Evolutionary conservation across 768 basidiomycete species (phyloP), one percentile per base, ranked within the genome.

Genomic region (Dioszegia hungarica): DNA sequence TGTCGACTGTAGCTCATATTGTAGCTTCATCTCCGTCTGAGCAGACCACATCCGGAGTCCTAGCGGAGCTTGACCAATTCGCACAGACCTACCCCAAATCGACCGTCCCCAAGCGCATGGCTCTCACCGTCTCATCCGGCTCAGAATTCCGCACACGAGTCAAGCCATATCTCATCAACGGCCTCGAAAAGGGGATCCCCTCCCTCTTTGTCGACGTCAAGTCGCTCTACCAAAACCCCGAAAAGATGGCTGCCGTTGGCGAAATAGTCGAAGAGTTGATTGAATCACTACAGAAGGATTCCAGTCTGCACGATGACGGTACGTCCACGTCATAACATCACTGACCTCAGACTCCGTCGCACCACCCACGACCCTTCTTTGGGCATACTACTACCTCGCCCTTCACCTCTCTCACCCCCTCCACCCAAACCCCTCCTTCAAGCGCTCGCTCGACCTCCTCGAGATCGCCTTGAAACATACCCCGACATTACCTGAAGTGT

Each of bases 381-480:
- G 95, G 95, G 86, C 88, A 10, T 83, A 97, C 36, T 98, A 94
- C 79, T 95, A 88, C 80, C 85, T 98, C 47, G 86, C 91, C 0
- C 90, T 94, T 0, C 83, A 81, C 69, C 78, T 89, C 1, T 79
- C 80, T 0, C 79, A 81, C 37, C 78, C 79, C 24, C 63, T 68
- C 17, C 63, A 73, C 36, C 72, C 63, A 12, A 57, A 63, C 17
- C 71, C 66, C 9, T 64, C 46, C 20, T 64, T 69, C 49, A 17
- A 56, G n/a, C 59, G 66, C 43, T 58, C 71, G 1, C 62, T 65
- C 9, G 76, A 80, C 15, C 77, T 87, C 5, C 79, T 98, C 15
- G 79, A 84, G 17, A 60, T 70, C 2, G 92, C 90, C 3, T 75
- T 91, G 19, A 66, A 77, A 20, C 95, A 98, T 70, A 97, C 95